phyloP scores from a whole-genome alignment of 2,329 filamentous ascomycete species.

The Xylariales sp. region DNA sequence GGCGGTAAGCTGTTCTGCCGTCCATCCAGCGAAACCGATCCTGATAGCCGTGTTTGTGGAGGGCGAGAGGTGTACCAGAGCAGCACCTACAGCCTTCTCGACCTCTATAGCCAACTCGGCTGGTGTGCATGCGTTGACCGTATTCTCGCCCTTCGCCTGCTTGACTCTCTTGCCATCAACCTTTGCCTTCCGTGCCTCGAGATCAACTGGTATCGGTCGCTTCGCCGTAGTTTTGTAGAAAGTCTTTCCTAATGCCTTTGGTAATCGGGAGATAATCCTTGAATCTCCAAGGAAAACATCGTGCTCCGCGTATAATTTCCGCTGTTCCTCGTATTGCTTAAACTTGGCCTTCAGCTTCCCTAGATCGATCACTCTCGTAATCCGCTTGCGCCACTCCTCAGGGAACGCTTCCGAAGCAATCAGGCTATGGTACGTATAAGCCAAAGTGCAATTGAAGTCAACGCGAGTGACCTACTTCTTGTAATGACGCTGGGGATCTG shows the following conservation, averaged over 20 bases:
- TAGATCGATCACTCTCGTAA: conserved; percentile 74
- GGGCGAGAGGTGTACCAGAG: conserved; percentile 74
- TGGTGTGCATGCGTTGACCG: conserved; percentile 47
- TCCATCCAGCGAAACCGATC: conserved; percentile 72
- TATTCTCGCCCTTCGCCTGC: conserved; percentile 42
- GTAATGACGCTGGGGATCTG: conserved; percentile 66
- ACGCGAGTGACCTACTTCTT: conserved; percentile 43
- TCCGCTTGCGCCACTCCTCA: conserved; percentile 57
- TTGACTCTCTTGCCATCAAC: conserved; percentile 55
- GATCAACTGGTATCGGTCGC: conserved; percentile 76
- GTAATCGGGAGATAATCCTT: conserved; percentile 70
- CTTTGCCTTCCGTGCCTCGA: conserved; percentile 57
- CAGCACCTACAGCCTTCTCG: conserved; percentile 68
- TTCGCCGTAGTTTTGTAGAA: conserved; percentile 85
- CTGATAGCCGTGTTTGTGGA: conserved; percentile 76
- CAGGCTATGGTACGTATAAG: conserved; percentile 48
- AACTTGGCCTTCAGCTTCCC: conserved; percentile 78
- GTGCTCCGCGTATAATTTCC: conserved; percentile 79
- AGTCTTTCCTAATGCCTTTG: conserved; percentile 77
- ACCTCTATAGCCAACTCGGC: conserved; percentile 75
- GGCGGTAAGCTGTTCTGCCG: conserved; percentile 68
- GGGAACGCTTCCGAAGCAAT: conserved; percentile 71
- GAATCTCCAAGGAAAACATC: conserved; percentile 94
- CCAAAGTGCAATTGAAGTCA: neutral
- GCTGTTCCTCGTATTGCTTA: conserved; percentile 79